A percentile compares a stretch with the other conserved stretches of the same genome.
These are phyloP conservation scores for Pleurotus djamor DNA, from an alignment of 768 basidiomycete species.

Conservation along the genomic window DNA sequence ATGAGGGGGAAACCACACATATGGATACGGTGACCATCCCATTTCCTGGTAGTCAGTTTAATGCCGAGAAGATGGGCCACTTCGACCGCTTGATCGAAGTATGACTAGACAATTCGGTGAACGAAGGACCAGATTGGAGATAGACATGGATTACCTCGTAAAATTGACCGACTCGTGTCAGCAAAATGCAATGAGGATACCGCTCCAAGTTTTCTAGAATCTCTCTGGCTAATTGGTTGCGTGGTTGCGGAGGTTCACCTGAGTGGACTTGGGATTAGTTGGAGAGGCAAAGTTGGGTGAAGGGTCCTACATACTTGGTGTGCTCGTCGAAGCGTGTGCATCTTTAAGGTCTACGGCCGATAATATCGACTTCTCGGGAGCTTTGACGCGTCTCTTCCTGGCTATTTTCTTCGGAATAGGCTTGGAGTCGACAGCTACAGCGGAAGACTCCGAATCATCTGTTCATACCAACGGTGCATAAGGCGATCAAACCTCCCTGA, in stretches of 20 bases:
- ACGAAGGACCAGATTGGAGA: constrained; percentile 7
- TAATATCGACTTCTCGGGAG: neutral
- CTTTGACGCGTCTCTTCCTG: neutral
- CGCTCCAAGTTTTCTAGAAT: constrained; percentile 68
- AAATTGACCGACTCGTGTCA: constrained; percentile 65
- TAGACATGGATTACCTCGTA: neutral
- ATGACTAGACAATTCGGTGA: constrained; percentile 55
- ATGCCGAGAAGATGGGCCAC: constrained; percentile 78
- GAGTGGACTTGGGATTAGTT: neutral
- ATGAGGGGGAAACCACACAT: constrained; percentile 93
- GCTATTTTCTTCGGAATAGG: neutral
- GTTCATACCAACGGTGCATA: neutral
- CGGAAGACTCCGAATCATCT: neutral
- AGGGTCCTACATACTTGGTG: no score
- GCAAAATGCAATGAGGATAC: constrained; percentile 86
- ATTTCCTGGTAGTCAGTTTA: constrained; percentile 76
- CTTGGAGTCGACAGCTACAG: neutral
- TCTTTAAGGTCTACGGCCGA: neutral
- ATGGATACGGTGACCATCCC: constrained; percentile 64
- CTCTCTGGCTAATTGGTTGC: constrained; percentile 59
- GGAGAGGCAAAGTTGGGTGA: no score
- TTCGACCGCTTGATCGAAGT: constrained; percentile 87
- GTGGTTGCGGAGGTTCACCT: constrained; percentile 19
- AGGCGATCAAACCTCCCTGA: no score
- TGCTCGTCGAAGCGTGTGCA: neutral